Evolutionary conservation across 352 stramenopile species (phyloP).

Genomic region (Phytopythium vexans): DNA sequence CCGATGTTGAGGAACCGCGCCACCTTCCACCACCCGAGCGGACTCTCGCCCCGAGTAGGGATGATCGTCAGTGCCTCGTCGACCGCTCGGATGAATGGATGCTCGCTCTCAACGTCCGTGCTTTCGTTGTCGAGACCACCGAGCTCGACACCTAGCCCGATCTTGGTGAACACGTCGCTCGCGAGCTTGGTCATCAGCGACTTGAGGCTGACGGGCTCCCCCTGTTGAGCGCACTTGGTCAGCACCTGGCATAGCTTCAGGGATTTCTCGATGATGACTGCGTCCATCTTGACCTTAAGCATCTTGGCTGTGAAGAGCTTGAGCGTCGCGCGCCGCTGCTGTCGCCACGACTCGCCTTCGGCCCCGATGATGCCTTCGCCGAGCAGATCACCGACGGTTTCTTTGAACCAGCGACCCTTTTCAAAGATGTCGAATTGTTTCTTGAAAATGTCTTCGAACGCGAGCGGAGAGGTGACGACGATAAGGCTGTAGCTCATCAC

Average conservation of each 20-base stretch:
- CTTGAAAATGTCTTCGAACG: constrained; percentile 26
- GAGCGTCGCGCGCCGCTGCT: constrained; percentile 69
- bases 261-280: constrained; percentile 28
- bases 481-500: constrained; percentile 27
- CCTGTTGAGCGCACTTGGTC: constrained; percentile 5
- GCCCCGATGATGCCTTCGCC: constrained; percentile 45
- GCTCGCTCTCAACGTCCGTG: constrained; percentile 16
- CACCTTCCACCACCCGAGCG: constrained; percentile 44
- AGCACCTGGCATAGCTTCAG: constrained; percentile 22
- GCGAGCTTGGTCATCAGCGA: constrained; percentile 17
- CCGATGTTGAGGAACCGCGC: constrained; percentile 25
- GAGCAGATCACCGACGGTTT: constrained; percentile 32
- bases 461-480: constrained; percentile 18
- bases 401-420: constrained; percentile 16
- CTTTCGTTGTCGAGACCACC: constrained; percentile 15
- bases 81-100: constrained; percentile 21
- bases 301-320: constrained; percentile 75
- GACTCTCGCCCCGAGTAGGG: constrained; percentile 15
- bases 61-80: constrained; percentile 7
- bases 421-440: constrained; percentile 50
- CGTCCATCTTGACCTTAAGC: constrained; percentile 42
- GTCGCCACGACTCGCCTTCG: constrained; percentile 47
- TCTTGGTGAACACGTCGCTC: constrained; percentile 26
- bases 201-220: constrained; percentile 22
- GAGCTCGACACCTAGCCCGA: constrained; percentile 25